Evolutionary conservation across 805 yeast genomes (phyloP).

Genomic region (Nakazawaea anatomiae): DNA sequence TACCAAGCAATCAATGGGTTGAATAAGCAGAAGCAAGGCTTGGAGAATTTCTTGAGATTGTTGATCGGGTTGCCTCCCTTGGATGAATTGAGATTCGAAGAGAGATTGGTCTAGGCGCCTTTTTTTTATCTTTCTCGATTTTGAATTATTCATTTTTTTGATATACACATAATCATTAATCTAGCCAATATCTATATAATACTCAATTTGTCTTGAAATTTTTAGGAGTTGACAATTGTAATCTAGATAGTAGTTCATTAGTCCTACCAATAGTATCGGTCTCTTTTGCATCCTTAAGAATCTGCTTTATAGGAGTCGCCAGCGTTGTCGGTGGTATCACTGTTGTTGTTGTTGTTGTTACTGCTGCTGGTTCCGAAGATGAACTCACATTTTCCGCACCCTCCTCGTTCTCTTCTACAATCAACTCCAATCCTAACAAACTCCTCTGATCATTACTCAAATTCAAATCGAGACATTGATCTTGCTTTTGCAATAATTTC

Average conservation of each 20-base stretch:
- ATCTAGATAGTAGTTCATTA: slow-evolving; percentile 2
- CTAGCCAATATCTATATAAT: no score
- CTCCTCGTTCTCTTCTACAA: not conserved
- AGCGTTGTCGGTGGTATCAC: not conserved
- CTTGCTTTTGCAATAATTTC: slow-evolving; percentile 33
- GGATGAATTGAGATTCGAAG: slow-evolving; percentile 92
- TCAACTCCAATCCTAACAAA: slow-evolving; percentile 34
- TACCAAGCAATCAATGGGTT: slow-evolving; percentile 87
- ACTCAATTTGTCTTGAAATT: not conserved
- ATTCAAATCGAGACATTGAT: slow-evolving; percentile 47
- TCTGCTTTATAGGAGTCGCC: slow-evolving; percentile 6
- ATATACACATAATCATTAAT: no score
- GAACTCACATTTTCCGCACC: not conserved
- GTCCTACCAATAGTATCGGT: slow-evolving; percentile 6
- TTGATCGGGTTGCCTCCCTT: slow-evolving; percentile 85
- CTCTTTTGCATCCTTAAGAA: slow-evolving; percentile 2
- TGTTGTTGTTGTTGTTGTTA: not conserved
- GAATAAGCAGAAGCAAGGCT: slow-evolving; percentile 89
- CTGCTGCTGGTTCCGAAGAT: not conserved
- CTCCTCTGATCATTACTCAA: slow-evolving; percentile 38
- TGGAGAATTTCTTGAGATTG: slow-evolving; percentile 86
- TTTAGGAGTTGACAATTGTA: slow-evolving; percentile 7
- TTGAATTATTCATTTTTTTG: no score
- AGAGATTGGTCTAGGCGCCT: slow-evolving; percentile 47
- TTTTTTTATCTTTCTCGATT: no score